Percentiles rank a stretch among this genome's conserved stretches.
Conservation (phyloP, 2,329 filamentous ascomycete genomes). For the Septoria linicola region DNA sequence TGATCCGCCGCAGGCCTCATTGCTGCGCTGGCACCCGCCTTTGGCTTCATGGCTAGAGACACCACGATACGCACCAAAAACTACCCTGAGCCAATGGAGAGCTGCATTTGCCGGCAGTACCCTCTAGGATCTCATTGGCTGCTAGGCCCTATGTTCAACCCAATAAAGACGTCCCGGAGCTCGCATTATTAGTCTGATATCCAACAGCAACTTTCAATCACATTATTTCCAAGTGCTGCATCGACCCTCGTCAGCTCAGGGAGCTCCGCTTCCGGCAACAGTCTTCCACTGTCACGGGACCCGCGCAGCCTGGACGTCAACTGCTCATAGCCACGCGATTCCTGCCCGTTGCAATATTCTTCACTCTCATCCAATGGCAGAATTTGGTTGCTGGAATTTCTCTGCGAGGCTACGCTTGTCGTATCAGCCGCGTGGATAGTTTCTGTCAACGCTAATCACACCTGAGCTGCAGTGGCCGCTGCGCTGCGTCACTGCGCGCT, state of each 20-base stretch:
- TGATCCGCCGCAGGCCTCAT: neutral
- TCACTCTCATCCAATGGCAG: slow-evolving; percentile 27
- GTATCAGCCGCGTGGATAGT: slow-evolving; percentile 17
- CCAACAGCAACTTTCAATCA: slow-evolving; percentile 24
- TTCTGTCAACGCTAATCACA: slow-evolving; percentile 19
- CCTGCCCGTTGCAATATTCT: slow-evolving; percentile 16
- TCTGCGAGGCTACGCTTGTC: slow-evolving; percentile 20
- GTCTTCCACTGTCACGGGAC: slow-evolving; percentile 24
- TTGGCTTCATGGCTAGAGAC: slow-evolving; percentile 1
- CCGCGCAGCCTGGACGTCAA: slow-evolving; percentile 20
- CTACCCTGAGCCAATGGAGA: slow-evolving; percentile 10
- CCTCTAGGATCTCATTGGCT: slow-evolving; percentile 17
- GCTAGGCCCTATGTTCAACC: slow-evolving; percentile 8
- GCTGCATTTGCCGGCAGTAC: slow-evolving; percentile 3
- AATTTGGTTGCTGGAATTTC: slow-evolving; percentile 23
- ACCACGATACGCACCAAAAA: slow-evolving; percentile 3
- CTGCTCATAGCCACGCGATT: slow-evolving; percentile 12
- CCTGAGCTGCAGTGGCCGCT: slow-evolving; percentile 19
- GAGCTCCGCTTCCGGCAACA: slow-evolving; percentile 20
- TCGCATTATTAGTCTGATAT: slow-evolving; percentile 18
- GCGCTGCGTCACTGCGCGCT: slow-evolving; percentile 21
- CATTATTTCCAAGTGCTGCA: slow-evolving; percentile 22
- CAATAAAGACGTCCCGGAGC: slow-evolving; percentile 16
- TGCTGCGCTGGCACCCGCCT: slow-evolving; percentile 16
- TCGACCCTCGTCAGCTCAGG: slow-evolving; percentile 18